Evolutionary conservation across 768 basidiomycete genomes (phyloP).

Genomic region (Trametes cinnabarina): DNA sequence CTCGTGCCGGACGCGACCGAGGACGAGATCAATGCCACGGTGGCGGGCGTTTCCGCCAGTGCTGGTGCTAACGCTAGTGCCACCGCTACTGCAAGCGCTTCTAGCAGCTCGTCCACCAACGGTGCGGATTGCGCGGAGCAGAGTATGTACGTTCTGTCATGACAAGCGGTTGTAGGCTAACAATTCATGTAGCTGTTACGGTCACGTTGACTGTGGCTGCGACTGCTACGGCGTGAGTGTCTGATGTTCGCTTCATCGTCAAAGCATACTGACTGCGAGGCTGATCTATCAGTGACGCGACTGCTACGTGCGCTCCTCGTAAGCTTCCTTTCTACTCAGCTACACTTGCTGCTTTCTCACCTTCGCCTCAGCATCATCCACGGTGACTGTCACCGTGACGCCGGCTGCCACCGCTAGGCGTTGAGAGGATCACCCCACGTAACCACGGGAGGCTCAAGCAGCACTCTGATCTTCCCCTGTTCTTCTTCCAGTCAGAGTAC

Average conservation of each 20-base stretch:
- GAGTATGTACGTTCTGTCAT: not conserved
- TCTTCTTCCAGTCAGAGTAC: no score
- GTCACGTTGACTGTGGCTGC: conserved; percentile 21
- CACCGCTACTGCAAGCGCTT: not conserved
- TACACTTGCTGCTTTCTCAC: not conserved
- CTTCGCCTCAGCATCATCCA: not conserved
- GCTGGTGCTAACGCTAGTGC: not conserved
- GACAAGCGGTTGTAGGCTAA: not conserved
- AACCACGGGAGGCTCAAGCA: no score
- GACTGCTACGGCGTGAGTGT: conserved; percentile 12
- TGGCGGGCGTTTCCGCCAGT: conserved; percentile 30
- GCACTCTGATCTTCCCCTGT: no score
- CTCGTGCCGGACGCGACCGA: conserved; percentile 54
- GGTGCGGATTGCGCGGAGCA: not conserved
- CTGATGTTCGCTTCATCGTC: not conserved
- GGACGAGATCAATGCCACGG: conserved; percentile 56
- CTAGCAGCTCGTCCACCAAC: conserved; percentile 1
- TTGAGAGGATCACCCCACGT: not conserved
- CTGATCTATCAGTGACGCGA: not conserved
- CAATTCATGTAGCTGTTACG: conserved; percentile 22
- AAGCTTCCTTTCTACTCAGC: not conserved
- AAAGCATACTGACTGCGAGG: not conserved
- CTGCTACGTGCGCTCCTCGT: conserved; percentile 13
- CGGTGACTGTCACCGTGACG: conserved; percentile 15
- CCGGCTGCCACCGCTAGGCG: conserved; percentile 7